Conservation (phyloP, 345 rosid species). For the Acer campestre region DNA sequence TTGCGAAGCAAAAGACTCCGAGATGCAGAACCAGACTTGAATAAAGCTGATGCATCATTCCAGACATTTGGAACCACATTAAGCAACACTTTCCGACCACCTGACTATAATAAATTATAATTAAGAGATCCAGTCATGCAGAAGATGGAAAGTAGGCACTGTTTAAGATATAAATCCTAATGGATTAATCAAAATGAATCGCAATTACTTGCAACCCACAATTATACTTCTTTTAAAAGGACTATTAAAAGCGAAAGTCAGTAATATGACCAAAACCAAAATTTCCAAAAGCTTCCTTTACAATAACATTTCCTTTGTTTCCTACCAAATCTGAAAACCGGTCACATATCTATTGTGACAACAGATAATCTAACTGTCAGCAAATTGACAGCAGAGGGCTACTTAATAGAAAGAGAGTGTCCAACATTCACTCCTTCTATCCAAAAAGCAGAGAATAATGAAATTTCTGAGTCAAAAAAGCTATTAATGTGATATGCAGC, state of each 20-base stretch:
- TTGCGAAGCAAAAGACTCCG: conserved; percentile 85
- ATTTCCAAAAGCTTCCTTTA: background rate
- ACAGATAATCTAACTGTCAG: background rate
- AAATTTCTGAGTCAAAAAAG: too few species aligned
- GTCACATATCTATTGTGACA: background rate
- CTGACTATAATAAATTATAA: conserved; percentile 52
- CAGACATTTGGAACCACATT: conserved; percentile 65
- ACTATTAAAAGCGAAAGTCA: background rate
- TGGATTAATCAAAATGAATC: background rate
- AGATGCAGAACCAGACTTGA: conserved; percentile 63
- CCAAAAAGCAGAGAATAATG: too few species aligned
- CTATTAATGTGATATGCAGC: background rate
- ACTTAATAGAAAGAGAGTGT: too few species aligned
- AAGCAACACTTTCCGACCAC: conserved; percentile 57
- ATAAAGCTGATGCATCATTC: conserved; percentile 58
- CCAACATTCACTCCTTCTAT: too few species aligned
- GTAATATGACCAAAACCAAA: background rate
- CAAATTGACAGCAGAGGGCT: background rate
- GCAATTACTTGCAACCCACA: background rate
- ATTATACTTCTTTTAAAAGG: background rate
- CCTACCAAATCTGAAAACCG: background rate
- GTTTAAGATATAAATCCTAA: background rate
- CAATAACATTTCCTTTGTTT: background rate
- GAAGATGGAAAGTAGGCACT: conserved; percentile 11
- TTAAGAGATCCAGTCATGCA: conserved; percentile 17